Base-by-base conservation (phyloP, 805 yeast genomes). In the Candida pseudoglaebosa region DNA sequence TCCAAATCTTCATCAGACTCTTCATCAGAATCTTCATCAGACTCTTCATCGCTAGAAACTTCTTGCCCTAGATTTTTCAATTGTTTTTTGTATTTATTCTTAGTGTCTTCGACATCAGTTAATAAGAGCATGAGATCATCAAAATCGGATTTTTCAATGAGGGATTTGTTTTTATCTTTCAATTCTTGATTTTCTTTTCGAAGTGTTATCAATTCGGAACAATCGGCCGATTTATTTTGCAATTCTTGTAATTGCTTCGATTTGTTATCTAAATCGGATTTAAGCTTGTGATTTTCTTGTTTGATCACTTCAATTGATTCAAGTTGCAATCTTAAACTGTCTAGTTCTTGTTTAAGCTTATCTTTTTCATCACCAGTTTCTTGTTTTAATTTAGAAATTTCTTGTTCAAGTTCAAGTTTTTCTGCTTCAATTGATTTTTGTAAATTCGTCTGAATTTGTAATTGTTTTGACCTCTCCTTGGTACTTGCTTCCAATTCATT, bases 121-220 rank as follows among this genome's bases (percentile, higher is more conserved):
- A 89, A 78, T 14, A 89, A 63, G 17, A 87, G 60, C 79, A 88
- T 74, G 50, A 88, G 58, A 45, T 86, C 95, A 49, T 88, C 95
- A 8, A 80, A 52, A 18, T 80, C 86, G 2, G 73, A 52, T 44
- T 68, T 70, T 2, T 33, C 80, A 28, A 47, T 42, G 7, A 37
- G 43, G 14, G 30, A 36, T 16, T 22, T 38, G 34, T 18, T 41
- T 15, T 22, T 34, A 15, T 32, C 34, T 24, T 36, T 47, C 28
- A 47, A 34, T 4, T 31, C 32, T 32, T 37, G 36, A 43, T 35
- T 32, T 20, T 30, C 36, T 10, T 3, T 29, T 34, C 34, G 24
- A 18, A 35, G 30, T 12, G 9, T 16, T 34, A 34, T 34, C 5
- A 30, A 16, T 20, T 38, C 34, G 17, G 8, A 2, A 7, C 24